Base-by-base conservation (phyloP, 495 filamentous ascomycete species). In the Chaetomium tenue region DNA sequence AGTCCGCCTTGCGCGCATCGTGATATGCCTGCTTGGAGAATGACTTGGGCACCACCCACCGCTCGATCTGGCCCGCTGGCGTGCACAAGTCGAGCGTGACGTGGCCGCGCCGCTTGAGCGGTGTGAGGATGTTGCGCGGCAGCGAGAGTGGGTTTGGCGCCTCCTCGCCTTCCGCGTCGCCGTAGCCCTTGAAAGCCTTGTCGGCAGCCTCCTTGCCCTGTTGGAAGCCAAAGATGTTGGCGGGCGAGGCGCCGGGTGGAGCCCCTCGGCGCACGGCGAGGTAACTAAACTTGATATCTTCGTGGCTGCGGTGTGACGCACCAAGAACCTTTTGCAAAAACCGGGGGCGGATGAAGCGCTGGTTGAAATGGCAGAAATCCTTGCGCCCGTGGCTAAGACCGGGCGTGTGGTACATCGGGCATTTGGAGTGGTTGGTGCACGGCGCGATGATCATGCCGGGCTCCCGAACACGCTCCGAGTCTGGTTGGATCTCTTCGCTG, bases 11-110 rank as follows among this genome's bases (percentile, higher is more conserved):
- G 63, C 93, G 86, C 30, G 95, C 95, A 71, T 98, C 95, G 51
- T 87, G 88, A 78, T 90, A 98, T 3, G 91, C 91, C 66, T 87
- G 83, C 62, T 84, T 87, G 65, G 88, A 88, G 75, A 87, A 95
- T 46, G 87, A 91, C 61, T 85, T 87, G 1, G 94, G 90, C 0
- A 98, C 87, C 0, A 88, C 91, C 94, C 94, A 98, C 48, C 94
- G 91, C 77, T 98, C 94, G n/a, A 98, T 86, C 40, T 81, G 85
- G 23, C 88, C 95, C 1, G 81, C 78, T 0, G 95, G 91, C 0
- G 95, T 98, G 80, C 94, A 98, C 11, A 97, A 67, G 72, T 98
- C 95, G 5, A 98, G 77, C 42, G 88, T 90, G 66, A 98, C 86
- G 71, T 98, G 94, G 0, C 91, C 91, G 25, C 84, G 85, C 18